These are phyloP conservation scores for Boletus semigastroideus DNA, from an alignment of 1,284 basidiomycete genomes.

Conservation along the genomic window DNA sequence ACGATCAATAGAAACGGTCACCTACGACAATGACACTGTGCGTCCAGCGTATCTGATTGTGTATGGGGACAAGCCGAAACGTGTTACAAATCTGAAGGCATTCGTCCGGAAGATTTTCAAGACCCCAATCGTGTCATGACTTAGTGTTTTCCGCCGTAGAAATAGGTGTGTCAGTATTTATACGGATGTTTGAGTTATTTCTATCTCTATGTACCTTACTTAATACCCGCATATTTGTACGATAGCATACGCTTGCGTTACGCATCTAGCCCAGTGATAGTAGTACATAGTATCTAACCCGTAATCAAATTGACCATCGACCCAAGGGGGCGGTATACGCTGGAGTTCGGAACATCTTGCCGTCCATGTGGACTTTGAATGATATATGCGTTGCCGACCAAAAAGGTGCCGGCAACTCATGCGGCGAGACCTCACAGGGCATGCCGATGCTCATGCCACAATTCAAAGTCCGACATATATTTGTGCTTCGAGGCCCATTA, in stretches of 20 bases:
- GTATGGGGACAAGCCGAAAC: conserved; percentile 41
- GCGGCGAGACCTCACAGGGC: too few relatives aligned
- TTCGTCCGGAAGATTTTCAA: conserved; percentile 35
- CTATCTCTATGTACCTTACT: conserved; percentile 1
- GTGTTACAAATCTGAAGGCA: conserved; percentile 25
- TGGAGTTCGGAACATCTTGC: too few relatives aligned
- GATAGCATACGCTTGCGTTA: conserved; percentile 9
- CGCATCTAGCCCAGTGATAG: conserved; percentile 2
- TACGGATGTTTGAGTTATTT: conserved; percentile 1
- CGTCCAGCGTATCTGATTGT: conserved; percentile 57
- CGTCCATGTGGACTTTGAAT: too few relatives aligned
- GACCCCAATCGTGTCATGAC: conserved; percentile 36
- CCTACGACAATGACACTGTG: conserved; percentile 57
- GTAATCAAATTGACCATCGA: too few relatives aligned
- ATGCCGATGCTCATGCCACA: too few relatives aligned
- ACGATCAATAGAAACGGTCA: conserved; percentile 47
- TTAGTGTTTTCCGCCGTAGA: background rate
- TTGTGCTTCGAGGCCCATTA: too few relatives aligned
- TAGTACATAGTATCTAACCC: background rate
- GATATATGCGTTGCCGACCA: too few relatives aligned
- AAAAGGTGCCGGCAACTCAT: too few relatives aligned
- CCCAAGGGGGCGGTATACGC: too few relatives aligned
- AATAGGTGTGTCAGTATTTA: conserved; percentile 14
- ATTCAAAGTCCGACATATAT: too few relatives aligned
- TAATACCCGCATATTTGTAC: conserved; percentile 22